Conservation (phyloP, 2,329 filamentous ascomycete genomes). For the Exophiala sideris region DNA sequence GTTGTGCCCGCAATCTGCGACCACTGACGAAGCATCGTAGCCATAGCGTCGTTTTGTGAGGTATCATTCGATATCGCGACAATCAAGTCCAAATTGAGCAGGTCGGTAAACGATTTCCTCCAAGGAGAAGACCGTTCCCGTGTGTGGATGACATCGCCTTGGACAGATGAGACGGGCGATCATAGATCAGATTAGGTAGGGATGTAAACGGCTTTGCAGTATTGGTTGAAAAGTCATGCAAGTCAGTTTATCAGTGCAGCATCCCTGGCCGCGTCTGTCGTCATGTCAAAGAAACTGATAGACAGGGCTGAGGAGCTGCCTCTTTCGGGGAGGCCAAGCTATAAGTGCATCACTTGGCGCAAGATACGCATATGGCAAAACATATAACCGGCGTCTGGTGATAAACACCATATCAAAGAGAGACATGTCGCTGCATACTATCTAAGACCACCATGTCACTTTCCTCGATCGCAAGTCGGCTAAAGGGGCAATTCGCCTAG, state of each 20-base stretch:
- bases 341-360: background rate
- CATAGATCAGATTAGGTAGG: background rate
- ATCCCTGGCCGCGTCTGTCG: background rate
- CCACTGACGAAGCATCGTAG: background rate
- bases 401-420: too few species aligned
- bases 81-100: conserved; percentile 7
- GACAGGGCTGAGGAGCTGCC: conserved; percentile 1
- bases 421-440: background rate
- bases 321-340: background rate
- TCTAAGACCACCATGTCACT: too few species aligned
- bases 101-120: background rate
- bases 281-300: background rate
- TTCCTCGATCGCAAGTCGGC: too few species aligned
- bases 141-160: background rate
- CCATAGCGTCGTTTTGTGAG: background rate
- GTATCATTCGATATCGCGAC: conserved; percentile 1
- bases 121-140: conserved; percentile 5
- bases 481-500: too few species aligned
- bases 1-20: background rate
- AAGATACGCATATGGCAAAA: background rate
- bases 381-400: background rate
- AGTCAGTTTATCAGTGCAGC: background rate
- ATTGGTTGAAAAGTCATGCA: background rate
- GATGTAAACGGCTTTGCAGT: background rate
- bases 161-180: background rate